These are phyloP conservation scores for Sphagnum magellanicum DNA, from an alignment of 228 moss, liverwort and hornwort genomes.

Conservation along the genomic window DNA sequence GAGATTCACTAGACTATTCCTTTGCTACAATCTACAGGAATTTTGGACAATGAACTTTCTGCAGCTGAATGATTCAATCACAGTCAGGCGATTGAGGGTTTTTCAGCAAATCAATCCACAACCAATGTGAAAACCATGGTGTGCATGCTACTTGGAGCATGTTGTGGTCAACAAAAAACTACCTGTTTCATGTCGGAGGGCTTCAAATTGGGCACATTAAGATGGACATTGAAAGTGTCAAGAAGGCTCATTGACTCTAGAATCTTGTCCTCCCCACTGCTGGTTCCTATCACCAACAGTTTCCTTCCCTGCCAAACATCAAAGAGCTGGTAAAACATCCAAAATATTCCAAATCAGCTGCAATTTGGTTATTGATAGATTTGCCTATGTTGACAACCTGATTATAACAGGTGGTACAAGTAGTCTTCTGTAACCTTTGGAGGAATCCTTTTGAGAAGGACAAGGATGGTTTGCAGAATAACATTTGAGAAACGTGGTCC, in stretches of 20 bases:
- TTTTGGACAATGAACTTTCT: not conserved
- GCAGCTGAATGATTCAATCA: not conserved
- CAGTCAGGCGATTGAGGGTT: too few relatives aligned
- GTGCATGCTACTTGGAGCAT: too few relatives aligned
- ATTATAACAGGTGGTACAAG: not conserved
- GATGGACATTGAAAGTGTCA: slow-evolving; percentile 63
- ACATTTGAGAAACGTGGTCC: slow-evolving; percentile 91
- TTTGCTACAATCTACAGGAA: too few relatives aligned
- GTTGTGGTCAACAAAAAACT: not conserved
- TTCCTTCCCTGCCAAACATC: slow-evolving; percentile 54
- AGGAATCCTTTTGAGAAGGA: slow-evolving; percentile 83
- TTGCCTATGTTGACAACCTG: not conserved
- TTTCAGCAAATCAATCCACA: too few relatives aligned
- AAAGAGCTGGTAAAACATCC: not conserved
- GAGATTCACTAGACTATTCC: too few relatives aligned
- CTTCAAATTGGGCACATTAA: slow-evolving; percentile 57
- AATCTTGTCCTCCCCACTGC: slow-evolving; percentile 43
- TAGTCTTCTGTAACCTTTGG: slow-evolving; percentile 52
- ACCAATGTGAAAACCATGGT: too few relatives aligned
- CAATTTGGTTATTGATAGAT: not conserved
- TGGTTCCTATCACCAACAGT: slow-evolving; percentile 76
- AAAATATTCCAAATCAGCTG: not conserved
- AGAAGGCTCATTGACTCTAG: slow-evolving; percentile 62
- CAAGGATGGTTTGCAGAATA: slow-evolving; percentile 75
- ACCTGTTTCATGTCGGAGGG: slow-evolving; percentile 53